Conservation (phyloP, 345 rosid species). For the Arabis hirsuta region DNA sequence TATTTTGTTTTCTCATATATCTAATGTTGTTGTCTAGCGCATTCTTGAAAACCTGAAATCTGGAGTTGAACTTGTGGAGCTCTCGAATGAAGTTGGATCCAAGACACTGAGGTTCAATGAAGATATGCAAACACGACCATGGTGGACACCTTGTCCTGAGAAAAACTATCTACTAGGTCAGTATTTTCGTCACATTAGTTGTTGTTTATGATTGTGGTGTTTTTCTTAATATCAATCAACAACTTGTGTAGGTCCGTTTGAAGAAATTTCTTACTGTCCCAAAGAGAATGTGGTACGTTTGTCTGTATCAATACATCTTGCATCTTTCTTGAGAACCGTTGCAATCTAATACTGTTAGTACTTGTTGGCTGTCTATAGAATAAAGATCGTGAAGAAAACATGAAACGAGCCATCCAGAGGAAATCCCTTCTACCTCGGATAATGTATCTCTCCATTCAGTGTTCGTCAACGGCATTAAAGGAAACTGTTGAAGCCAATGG, state of each 20-base stretch:
- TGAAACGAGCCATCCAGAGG: slow-evolving; percentile 57
- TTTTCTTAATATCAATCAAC: slow-evolving; percentile 27
- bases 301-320: slow-evolving; percentile 3
- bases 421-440: slow-evolving; percentile 86
- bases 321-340: slow-evolving; percentile 1
- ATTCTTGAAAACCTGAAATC: slow-evolving; percentile 72
- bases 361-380: slow-evolving; percentile 48
- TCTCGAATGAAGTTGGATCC: slow-evolving; percentile 77
- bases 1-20: slow-evolving; percentile 18
- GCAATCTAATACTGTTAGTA: slow-evolving; percentile 20
- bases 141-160: slow-evolving; percentile 93
- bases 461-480: slow-evolving; percentile 61
- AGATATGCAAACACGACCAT: slow-evolving; percentile 88
- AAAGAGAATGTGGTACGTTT: slow-evolving; percentile 64
- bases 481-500: slow-evolving; percentile 66
- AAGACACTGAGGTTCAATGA: slow-evolving; percentile 76
- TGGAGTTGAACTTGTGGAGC: slow-evolving; percentile 74
- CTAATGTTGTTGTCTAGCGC: slow-evolving; percentile 48
- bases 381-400: slow-evolving; percentile 68
- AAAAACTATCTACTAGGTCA: slow-evolving; percentile 84
- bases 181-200: slow-evolving; percentile 21
- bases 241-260: slow-evolving; percentile 75
- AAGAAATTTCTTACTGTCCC: slow-evolving; percentile 70
- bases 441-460: slow-evolving; percentile 81
- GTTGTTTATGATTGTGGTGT: slow-evolving; percentile 1